Conservation (phyloP, 2,329 filamentous ascomycete genomes). For the Arthroderma sp. region DNA sequence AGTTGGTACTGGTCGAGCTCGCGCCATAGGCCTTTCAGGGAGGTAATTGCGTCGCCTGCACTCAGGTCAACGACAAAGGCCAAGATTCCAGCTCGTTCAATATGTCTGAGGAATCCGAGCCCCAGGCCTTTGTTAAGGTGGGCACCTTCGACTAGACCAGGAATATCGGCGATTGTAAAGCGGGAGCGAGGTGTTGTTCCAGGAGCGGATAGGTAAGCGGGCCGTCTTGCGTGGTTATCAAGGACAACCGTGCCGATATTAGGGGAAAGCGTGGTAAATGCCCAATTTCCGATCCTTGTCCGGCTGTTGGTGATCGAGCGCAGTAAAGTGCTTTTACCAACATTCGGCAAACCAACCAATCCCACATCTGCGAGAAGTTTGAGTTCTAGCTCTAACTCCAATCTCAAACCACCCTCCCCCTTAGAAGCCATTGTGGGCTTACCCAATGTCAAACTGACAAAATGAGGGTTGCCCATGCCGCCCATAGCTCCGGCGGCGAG, state of each 20-base stretch:
- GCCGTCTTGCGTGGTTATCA: conserved; percentile 70
- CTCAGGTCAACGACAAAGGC: conserved; percentile 85
- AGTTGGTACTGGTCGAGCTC: conserved; percentile 84
- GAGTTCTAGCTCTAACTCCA: conserved; percentile 77
- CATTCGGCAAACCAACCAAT: conserved; percentile 87
- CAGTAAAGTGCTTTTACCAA: conserved; percentile 86
- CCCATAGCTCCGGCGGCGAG: conserved; percentile 79
- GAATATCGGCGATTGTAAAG: conserved; percentile 92
- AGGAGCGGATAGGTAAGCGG: conserved; percentile 37
- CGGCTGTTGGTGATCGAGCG: conserved; percentile 78
- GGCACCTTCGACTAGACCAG: conserved; percentile 80
- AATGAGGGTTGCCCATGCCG: conserved; percentile 87
- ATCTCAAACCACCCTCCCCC: conserved; percentile 63
- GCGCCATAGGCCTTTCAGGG: conserved; percentile 71
- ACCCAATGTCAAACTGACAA: conserved; percentile 59
- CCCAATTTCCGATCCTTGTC: conserved; percentile 84
- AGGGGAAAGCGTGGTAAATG: conserved; percentile 87
- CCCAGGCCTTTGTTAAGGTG: conserved; percentile 86
- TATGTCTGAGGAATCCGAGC: conserved; percentile 81
- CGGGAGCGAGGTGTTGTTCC: conserved; percentile 51
- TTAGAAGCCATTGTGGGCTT: conserved; percentile 79
- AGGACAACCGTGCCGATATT: conserved; percentile 94
- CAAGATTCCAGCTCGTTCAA: conserved; percentile 83
- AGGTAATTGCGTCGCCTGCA: conserved; percentile 63
- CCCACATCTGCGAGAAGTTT: conserved; percentile 93